Conservation (phyloP, 257 asterid species). For the Solanum gracilifrons region DNA sequence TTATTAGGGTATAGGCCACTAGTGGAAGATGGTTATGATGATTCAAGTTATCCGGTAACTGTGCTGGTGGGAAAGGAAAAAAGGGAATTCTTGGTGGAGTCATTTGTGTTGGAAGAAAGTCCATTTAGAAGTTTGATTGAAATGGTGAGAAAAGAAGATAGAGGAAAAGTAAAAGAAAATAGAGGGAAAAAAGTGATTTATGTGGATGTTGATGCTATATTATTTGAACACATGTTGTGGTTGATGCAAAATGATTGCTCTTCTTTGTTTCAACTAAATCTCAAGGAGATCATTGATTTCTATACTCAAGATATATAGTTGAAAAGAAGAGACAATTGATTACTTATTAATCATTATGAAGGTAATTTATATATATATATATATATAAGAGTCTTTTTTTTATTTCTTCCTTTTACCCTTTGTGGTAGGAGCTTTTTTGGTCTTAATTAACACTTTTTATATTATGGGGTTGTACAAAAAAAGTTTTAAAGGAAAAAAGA, state of each 20-base stretch:
- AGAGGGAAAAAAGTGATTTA: conserved; percentile 17
- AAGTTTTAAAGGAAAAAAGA: neutral
- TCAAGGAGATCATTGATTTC: conserved; percentile 29
- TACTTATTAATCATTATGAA: neutral
- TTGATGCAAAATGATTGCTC: conserved; percentile 33
- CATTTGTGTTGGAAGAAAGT: conserved; percentile 19
- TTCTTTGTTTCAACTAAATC: conserved; percentile 32
- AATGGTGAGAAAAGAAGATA: conserved; percentile 13
- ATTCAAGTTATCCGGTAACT: conserved; percentile 6
- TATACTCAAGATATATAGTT: conserved; percentile 24
- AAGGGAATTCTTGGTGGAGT: conserved; percentile 27
- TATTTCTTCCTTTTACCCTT: neutral
- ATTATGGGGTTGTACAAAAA: neutral
- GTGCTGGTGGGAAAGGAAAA: conserved; percentile 32
- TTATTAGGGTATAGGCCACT: conserved; percentile 18
- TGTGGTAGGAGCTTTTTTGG: neutral
- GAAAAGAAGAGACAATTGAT: neutral
- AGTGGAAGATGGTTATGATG: neutral
- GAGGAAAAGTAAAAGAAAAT: neutral
- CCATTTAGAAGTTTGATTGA: conserved; percentile 22
- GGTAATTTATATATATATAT: neutral
- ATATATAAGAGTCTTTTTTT: neutral
- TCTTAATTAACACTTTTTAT: neutral
- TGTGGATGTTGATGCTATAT: conserved; percentile 33
- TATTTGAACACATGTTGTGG: conserved; percentile 41